A percentile compares a stretch with the other conserved stretches of the same genome.
phyloP scores from a whole-genome alignment of 805 yeast genomes.

The Saccharomycopsis amapae region DNA sequence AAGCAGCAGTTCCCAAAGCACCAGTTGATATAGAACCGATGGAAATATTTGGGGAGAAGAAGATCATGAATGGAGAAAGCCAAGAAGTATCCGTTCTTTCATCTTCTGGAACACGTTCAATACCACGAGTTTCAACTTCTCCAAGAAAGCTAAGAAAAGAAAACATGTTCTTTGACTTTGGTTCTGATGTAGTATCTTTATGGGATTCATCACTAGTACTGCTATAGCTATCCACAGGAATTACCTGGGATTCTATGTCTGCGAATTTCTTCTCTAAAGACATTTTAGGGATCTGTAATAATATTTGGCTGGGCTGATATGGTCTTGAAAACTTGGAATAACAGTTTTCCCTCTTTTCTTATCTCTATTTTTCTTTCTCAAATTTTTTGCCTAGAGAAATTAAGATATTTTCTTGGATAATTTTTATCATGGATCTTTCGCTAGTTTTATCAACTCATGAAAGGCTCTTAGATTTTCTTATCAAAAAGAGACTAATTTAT shows the following conservation, averaged over 20 bases:
- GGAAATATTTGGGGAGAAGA: slow-evolving; percentile 87
- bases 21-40: slow-evolving; percentile 79
- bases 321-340: too few species aligned
- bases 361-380: too few species aligned
- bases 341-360: too few species aligned
- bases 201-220: too few species aligned
- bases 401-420: too few species aligned
- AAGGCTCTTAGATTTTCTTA: too few species aligned
- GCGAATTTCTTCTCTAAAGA: slow-evolving; percentile 5
- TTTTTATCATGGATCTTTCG: too few species aligned
- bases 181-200: not conserved
- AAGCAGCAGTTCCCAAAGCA: slow-evolving; percentile 56
- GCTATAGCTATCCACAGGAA: not conserved
- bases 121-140: slow-evolving; percentile 60
- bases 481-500: too few species aligned
- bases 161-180: not conserved
- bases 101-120: slow-evolving; percentile 72
- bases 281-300: not conserved
- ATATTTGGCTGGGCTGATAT: too few species aligned
- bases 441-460: too few species aligned
- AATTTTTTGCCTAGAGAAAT: too few species aligned
- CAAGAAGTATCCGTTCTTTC: slow-evolving; percentile 65
- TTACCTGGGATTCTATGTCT: slow-evolving; percentile 10
- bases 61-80: slow-evolving; percentile 73
- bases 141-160: slow-evolving; percentile 10